Evolutionary conservation across 352 stramenopile genomes (phyloP).

Genomic region (Globisporangium yorkense): DNA sequence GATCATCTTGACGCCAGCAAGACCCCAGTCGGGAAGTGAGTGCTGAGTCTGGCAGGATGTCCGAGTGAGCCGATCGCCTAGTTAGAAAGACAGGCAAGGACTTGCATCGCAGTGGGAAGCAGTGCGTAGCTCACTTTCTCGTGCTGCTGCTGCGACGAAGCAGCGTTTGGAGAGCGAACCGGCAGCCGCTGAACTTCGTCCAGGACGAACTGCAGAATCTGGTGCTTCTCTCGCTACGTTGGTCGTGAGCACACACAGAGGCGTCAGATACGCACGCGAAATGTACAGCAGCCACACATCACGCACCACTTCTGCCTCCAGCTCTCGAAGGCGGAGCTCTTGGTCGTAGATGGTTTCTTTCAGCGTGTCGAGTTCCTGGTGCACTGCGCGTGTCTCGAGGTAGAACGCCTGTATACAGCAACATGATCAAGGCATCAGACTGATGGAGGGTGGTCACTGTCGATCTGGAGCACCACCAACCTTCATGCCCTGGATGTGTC

Average conservation of each 20-base stretch:
- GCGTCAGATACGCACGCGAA: neutral
- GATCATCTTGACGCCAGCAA: slow-evolving; percentile 31
- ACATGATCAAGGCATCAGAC: neutral
- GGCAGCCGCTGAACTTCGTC: slow-evolving; percentile 30
- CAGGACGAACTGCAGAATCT: slow-evolving; percentile 37
- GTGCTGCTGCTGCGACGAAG: neutral
- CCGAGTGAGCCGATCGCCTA: too few relatives aligned
- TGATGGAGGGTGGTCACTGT: neutral
- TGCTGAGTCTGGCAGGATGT: neutral
- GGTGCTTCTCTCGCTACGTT: slow-evolving; percentile 48
- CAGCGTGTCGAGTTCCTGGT: slow-evolving; percentile 52
- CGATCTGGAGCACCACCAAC: slow-evolving; percentile 7
- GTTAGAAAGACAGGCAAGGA: neutral
- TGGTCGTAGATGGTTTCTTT: slow-evolving; percentile 57
- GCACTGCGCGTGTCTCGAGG: slow-evolving; percentile 36
- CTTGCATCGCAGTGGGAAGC: neutral
- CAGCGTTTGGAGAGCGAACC: neutral
- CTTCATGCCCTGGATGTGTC: slow-evolving; percentile 65
- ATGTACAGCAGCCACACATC: neutral
- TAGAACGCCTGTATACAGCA: slow-evolving; percentile 43
- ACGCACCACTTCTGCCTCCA: slow-evolving; percentile 42
- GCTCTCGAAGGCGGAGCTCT: slow-evolving; percentile 39
- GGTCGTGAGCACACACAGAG: neutral
- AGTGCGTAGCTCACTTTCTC: neutral
- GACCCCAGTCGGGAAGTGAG: slow-evolving; percentile 22